Percentiles rank a stretch among this genome's conserved stretches.
Evolutionary conservation across 768 basidiomycete genomes (phyloP).

Genomic region (Imleria badia): DNA sequence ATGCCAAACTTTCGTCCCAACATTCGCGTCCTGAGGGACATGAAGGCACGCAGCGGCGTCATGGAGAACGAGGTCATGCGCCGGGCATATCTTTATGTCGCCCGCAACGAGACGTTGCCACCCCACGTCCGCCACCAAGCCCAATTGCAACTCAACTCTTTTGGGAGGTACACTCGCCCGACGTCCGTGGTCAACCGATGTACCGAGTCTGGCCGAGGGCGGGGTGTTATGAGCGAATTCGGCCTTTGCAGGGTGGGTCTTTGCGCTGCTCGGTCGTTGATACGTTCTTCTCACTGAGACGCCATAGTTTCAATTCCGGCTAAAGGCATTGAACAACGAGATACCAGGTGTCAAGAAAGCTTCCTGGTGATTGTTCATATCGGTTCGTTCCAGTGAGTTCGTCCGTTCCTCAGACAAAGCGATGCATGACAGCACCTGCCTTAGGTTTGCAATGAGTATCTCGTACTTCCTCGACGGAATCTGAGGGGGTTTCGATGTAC

Average conservation of each 20-base stretch:
- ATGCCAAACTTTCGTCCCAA: conserved; percentile 38
- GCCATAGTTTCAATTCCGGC: conserved; percentile 81
- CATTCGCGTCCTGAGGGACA: conserved; percentile 66
- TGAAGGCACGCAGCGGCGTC: conserved; percentile 73
- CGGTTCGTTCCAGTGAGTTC: neutral
- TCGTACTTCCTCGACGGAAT: neutral
- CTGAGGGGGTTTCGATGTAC: neutral
- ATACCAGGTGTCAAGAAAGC: conserved; percentile 88
- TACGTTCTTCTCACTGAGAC: neutral
- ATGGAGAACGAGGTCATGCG: conserved; percentile 76
- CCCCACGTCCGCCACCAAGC: conserved; percentile 90
- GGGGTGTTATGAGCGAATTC: conserved; percentile 89
- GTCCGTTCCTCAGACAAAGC: neutral
- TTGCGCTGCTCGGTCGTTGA: neutral
- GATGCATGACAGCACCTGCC: neutral
- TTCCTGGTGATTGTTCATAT: conserved; percentile 62
- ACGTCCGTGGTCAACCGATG: conserved; percentile 90
- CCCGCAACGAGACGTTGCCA: conserved; percentile 87
- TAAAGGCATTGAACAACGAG: conserved; percentile 79
- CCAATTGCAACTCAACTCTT: conserved; percentile 88
- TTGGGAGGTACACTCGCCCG: conserved; percentile 80
- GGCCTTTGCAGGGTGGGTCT: conserved; percentile 71
- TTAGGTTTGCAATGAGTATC: neutral
- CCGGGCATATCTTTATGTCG: conserved; percentile 90
- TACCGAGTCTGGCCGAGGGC: conserved; percentile 76